phyloP scores from a whole-genome alignment of 306 rosid species.

The Leucaena leucocephala region DNA sequence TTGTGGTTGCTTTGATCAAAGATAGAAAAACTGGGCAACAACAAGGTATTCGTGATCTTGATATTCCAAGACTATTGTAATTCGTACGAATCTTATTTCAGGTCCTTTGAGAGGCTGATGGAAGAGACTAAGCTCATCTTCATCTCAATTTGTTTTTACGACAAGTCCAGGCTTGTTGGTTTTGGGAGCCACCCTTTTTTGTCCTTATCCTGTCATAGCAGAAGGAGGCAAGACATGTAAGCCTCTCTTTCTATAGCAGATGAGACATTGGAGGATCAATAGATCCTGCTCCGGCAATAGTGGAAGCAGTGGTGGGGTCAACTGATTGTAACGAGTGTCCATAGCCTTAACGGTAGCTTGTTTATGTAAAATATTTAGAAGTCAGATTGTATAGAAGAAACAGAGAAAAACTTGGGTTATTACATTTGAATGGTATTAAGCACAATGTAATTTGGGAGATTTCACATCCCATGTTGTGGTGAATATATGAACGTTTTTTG shows the following conservation, averaged over 20 bases:
- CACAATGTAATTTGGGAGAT: constrained; percentile 59
- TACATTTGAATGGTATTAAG: constrained; percentile 54
- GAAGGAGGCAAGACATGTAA: constrained; percentile 66
- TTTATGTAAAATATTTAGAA: constrained; percentile 53
- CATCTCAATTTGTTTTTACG: constrained; percentile 80
- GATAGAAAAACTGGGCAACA: neutral
- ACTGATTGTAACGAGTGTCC: constrained; percentile 62
- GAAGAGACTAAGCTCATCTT: constrained; percentile 79
- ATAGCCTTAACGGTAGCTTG: constrained; percentile 58
- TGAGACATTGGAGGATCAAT: constrained; percentile 74
- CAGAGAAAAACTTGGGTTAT: constrained; percentile 51
- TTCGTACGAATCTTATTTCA: constrained; percentile 67
- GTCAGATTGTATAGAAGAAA: constrained; percentile 67
- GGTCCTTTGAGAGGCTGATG: constrained; percentile 86
- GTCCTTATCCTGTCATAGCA: constrained; percentile 63
- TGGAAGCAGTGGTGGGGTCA: constrained; percentile 23
- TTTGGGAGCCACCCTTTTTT: constrained; percentile 64
- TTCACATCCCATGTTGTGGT: constrained; percentile 39
- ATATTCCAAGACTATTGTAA: constrained; percentile 50
- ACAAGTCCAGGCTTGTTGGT: constrained; percentile 85
- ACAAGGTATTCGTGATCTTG: constrained; percentile 66
- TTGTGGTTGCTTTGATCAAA: constrained; percentile 82
- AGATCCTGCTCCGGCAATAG: constrained; percentile 72
- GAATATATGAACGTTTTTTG: constrained; percentile 49
- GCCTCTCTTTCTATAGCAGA: constrained; percentile 71